Evolutionary conservation across 2,329 filamentous ascomycete genomes (phyloP), one percentile per base, ranked within the genome.

Genomic region (Parastagonospora nodorum): DNA sequence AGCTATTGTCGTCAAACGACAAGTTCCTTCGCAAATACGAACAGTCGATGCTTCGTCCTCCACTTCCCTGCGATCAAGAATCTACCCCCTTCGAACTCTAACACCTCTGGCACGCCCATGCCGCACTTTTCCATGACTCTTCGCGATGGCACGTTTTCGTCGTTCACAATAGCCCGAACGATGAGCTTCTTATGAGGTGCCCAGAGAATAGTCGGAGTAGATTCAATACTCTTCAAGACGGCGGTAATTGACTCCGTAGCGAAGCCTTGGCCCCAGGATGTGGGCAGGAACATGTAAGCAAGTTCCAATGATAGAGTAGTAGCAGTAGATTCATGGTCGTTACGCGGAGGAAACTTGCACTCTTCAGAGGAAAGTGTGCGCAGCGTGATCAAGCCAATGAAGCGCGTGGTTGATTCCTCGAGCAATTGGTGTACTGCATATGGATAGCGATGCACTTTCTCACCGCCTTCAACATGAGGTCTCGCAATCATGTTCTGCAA

Each of bases 161-260:
- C 41, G 46, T 67, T 64, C 39, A 67, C 61, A 40, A 68, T 59
- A 5, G 58, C 62, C 36, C 60, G 33, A 8, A 68, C 53, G 36
- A 60, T 60, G 8, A 68, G 33, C 28, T 60, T 61, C 38, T 50
- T 39, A 44, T 52, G 67, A 9, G 64, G 64, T 10, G 49, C 19
- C 60, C 63, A 68, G 15, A 59, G 58, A 2, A 31, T 40, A 32
- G 16, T 42, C n/a, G 51, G 50, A 8, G 24, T 63, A 40, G 51
- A 14, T 14, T 16, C 59, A 50, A 57, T 60, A 2, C 55, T 41
- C 6, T 55, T 56, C 24, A 74, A 53, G 47, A 74, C 67, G 6
- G 63, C 72, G 14, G 45, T 45, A 28, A 76, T 55, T 2, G 72
- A 72, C 57, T 76, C 74, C 5, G 74, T 72, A 27, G 73, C 72